Base-by-base conservation (phyloP, 176 grass and related monocot genomes). In the Carex myosuroides region DNA sequence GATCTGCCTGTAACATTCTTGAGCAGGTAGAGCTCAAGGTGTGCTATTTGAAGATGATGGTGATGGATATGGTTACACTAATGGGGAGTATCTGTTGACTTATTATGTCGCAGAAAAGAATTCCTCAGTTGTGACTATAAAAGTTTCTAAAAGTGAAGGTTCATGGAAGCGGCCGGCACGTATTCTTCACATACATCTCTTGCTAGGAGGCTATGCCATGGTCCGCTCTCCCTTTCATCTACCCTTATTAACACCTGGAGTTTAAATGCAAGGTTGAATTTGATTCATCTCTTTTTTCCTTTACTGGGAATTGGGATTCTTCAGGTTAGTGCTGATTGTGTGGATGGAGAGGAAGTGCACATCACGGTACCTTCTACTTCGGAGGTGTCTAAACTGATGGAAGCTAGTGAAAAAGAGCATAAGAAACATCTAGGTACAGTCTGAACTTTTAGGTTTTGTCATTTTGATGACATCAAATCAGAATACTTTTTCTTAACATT, bases 31-130 rank as follows among this genome's bases (percentile, higher is more conserved):
- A 94, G 91, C 92, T 89, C 86, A 88, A 83, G 95, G 92, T 85
- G 72, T 94, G 70, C 88, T 94, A 32, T 98, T 90, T 8, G 95
- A 98, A 89, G 95, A 98, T 72, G 88, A 86, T 87, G 95, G 91
- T 57, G 95, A 98, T 83, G 95, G 95, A 75, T 95, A 95, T 41
- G 68, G 79, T 9, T 98, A 91, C 86, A 94, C 81, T 56, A 77
- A 89, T 21, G 95, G 92, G 30, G 63, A 88, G 52, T 98, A 90
- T 85, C 89, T 98, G 60, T 88, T 98, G 70, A 93, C 95, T 82
- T 85, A 90, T 76, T 98, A 95, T 90, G 33, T 78, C 61, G 95
- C 95, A 20, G 91, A 95, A 82, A 81, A 84, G n/a, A 62, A 85
- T 85, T 93, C 87, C 44, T 86, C 89, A 32, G 70, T 89, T 71